Conservation (phyloP, 129 eudicot species). For the sunflower (Helianthus annuus) region HanXRQr2.0-SUNRISE NC_035442.2:44461881-44462380, state of each 20-base stretch:
- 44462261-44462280: neutral
- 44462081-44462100: neutral
- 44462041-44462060: neutral
- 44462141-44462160: neutral
- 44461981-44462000: neutral
- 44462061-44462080: neutral
- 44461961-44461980: neutral
- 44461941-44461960: neutral
- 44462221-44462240: neutral
- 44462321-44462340: slow-evolving; percentile 2
- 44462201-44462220: neutral
- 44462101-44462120: neutral
- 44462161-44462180: neutral
- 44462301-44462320: neutral
- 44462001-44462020: slow-evolving; percentile 8
- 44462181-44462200: neutral
- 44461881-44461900: no score
- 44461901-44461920: slow-evolving; percentile 8
- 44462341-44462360: neutral
- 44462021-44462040: neutral
- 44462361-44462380: neutral
- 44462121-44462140: neutral
- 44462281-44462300: neutral
- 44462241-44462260: neutral
- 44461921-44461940: slow-evolving; percentile 7